Evolutionary conservation across 305 asterid species (phyloP).

Genomic region (Withania somnifera): DNA sequence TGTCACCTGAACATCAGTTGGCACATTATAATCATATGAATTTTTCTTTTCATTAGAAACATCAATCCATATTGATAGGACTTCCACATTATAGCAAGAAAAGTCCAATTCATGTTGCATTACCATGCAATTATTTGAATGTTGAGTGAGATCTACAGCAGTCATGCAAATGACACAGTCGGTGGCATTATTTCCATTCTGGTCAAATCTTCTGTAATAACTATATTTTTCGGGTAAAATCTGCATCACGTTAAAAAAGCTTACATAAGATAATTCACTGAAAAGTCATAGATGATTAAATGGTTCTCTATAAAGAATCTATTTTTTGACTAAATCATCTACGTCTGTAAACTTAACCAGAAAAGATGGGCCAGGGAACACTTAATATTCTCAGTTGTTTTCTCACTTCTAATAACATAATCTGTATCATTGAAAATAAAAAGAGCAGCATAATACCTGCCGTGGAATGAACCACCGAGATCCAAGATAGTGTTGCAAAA

Average conservation of each 20-base stretch:
- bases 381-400: background rate
- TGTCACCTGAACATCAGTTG: conserved; percentile 47
- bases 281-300: background rate
- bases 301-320: background rate
- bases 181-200: conserved; percentile 41
- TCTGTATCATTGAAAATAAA: background rate
- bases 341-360: background rate
- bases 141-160: conserved; percentile 54
- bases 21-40: background rate
- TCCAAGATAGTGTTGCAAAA: conserved; percentile 88
- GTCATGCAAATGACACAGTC: conserved; percentile 99
- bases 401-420: background rate
- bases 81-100: background rate
- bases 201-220: conserved; percentile 66
- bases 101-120: background rate
- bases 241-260: conserved; percentile 26
- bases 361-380: background rate
- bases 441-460: conserved; percentile 41
- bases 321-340: background rate
- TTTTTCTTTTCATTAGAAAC: background rate
- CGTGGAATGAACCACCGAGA: conserved; percentile 95
- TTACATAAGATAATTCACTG: background rate
- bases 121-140: conserved; percentile 84
- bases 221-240: conserved; percentile 89
- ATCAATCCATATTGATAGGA: background rate